These are phyloP conservation scores for Gossypium herbaceum DNA, from an alignment of 345 rosid genomes.

Conservation along the genomic window DNA sequence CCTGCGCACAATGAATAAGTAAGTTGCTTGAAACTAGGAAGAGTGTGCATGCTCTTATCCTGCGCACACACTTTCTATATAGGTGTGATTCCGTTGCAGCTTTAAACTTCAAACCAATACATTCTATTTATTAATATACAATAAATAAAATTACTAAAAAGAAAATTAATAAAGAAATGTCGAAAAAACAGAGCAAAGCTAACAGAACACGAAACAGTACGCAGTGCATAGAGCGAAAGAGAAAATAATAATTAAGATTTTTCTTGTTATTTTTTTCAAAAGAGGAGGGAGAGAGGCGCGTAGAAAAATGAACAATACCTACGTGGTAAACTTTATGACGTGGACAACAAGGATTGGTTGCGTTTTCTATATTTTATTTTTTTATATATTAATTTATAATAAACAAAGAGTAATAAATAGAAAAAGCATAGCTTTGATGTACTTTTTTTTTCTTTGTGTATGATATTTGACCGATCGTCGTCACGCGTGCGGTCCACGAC, in stretches of 20 bases:
- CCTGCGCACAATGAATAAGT: constrained; percentile 38
- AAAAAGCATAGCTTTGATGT: neutral
- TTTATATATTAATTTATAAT: neutral
- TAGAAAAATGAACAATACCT: constrained; percentile 19
- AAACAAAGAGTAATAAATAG: neutral
- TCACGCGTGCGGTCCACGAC: constrained; percentile 72
- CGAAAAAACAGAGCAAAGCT: constrained; percentile 32
- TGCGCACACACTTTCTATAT: constrained; percentile 58
- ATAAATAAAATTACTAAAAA: neutral
- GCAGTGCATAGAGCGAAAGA: neutral
- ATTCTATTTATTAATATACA: neutral
- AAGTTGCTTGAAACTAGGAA: constrained; percentile 43
- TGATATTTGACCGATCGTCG: constrained; percentile 48
- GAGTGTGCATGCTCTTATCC: constrained; percentile 66
- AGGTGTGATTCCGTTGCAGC: constrained; percentile 80
- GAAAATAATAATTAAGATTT: neutral
- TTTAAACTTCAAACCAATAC: constrained; percentile 44
- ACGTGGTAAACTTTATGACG: constrained; percentile 52
- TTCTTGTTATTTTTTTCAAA: neutral
- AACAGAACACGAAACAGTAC: constrained; percentile 47
- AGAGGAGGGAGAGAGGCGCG: constrained; percentile 22
- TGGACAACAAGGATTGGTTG: constrained; percentile 31
- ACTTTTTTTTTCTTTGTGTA: constrained; percentile 29
- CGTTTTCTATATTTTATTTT: neutral
- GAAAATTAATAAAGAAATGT: constrained; percentile 20